Percentiles rank a stretch among this genome's conserved stretches.
phyloP scores from a whole-genome alignment of 2,329 filamentous ascomycete genomes.

The Colletotrichum simmondsii region DNA sequence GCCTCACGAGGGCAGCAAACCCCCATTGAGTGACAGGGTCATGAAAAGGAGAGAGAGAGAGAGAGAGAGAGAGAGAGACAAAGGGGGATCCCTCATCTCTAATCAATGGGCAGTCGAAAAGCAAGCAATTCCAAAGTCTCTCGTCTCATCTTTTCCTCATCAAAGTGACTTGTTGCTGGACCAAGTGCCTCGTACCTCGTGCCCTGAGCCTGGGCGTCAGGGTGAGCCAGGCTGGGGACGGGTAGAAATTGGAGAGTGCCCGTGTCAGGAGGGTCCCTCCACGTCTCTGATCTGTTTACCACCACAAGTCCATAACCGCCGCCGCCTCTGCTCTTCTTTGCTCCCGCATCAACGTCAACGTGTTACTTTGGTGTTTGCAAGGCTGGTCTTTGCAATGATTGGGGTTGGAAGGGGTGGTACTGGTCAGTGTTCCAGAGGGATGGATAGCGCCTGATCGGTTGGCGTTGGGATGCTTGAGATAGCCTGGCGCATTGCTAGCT shows the following conservation, averaged over 20 bases:
- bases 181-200: background rate
- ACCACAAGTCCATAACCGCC: background rate
- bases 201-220: background rate
- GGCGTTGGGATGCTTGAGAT: slow-evolving; percentile 5
- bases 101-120: background rate
- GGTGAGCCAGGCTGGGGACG: background rate
- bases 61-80: background rate
- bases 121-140: background rate
- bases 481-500: slow-evolving; percentile 14
- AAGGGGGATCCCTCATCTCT: background rate
- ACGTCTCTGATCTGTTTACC: background rate
- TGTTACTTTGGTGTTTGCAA: slow-evolving; percentile 22
- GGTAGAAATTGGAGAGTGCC: background rate
- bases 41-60: slow-evolving; percentile 6
- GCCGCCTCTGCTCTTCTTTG: background rate
- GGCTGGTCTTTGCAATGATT: slow-evolving; percentile 23
- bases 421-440: slow-evolving; percentile 22
- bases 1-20: background rate
- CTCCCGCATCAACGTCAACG: background rate
- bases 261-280: background rate
- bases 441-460: slow-evolving; percentile 17
- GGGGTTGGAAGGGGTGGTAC: slow-evolving; percentile 6
- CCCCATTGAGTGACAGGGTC: background rate
- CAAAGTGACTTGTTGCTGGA: background rate
- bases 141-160: background rate